A percentile compares a stretch with the other conserved stretches of the same genome.
Evolutionary conservation across 2,329 filamentous ascomycete species (phyloP).

Genomic region (Amylocarpus encephaloides): DNA sequence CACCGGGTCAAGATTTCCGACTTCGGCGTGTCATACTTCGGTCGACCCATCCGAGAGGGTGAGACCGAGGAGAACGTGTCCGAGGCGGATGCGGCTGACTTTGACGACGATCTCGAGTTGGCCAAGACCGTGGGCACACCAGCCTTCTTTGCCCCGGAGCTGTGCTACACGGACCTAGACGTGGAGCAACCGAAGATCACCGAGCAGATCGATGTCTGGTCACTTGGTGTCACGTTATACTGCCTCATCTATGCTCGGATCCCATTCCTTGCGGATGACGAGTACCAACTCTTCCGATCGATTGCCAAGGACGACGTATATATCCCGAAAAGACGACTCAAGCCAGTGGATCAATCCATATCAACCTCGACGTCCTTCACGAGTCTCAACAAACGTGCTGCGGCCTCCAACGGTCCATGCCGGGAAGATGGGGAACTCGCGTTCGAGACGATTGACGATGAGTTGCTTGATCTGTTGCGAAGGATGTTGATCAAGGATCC

Average conservation of each 20-base stretch:
- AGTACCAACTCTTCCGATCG: constrained; percentile 83
- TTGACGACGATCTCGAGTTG: constrained; percentile 91
- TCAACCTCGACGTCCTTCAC: constrained; percentile 48
- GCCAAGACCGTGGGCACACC: constrained; percentile 97
- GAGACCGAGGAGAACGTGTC: constrained; percentile 68
- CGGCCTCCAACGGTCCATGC: constrained; percentile 51
- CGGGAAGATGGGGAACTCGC: constrained; percentile 70
- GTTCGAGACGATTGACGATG: constrained; percentile 80
- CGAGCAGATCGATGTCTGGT: constrained; percentile 95
- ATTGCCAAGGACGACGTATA: constrained; percentile 92
- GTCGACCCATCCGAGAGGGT: constrained; percentile 75
- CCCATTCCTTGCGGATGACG: constrained; percentile 86
- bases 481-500: constrained; percentile 86
- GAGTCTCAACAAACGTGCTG: constrained; percentile 46
- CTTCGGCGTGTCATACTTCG: constrained; percentile 97
- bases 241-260: constrained; percentile 91
- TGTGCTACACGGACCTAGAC: constrained; percentile 80
- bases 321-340: constrained; percentile 75
- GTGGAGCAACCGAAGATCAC: constrained; percentile 70
- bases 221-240: constrained; percentile 90
- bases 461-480: constrained; percentile 69
- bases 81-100: constrained; percentile 76
- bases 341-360: constrained; percentile 56
- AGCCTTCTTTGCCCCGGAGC: constrained; percentile 93
- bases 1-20: constrained; percentile 95